Percentiles rank a stretch among this genome's conserved stretches.
phyloP scores from a whole-genome alignment of 2,329 filamentous ascomycete genomes.

The Clonostachys rhizophaga region DNA sequence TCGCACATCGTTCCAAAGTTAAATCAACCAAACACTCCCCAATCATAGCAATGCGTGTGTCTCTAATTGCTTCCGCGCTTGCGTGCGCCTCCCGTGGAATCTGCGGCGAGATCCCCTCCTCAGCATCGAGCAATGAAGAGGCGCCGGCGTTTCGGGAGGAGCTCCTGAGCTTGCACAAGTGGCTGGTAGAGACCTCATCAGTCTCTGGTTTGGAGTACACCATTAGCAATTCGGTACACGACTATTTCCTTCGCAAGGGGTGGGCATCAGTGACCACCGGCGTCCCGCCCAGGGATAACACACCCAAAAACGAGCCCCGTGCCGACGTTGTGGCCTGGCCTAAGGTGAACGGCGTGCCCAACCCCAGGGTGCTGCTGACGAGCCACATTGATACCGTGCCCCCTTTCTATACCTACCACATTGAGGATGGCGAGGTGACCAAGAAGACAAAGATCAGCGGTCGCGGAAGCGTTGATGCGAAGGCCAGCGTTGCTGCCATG shows the following conservation, averaged over 20 bases:
- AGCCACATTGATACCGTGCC: constrained; percentile 82
- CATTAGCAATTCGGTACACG: constrained; percentile 64
- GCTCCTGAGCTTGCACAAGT: constrained; percentile 69
- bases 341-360: constrained; percentile 26
- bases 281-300: constrained; percentile 23
- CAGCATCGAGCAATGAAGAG: too few species aligned
- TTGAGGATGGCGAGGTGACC: constrained; percentile 39
- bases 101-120: too few species aligned
- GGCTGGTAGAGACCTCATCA: constrained; percentile 70
- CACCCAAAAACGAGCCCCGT: constrained; percentile 16
- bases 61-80: too few species aligned
- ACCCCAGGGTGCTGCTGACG: constrained; percentile 60
- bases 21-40: too few species aligned
- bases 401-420: constrained; percentile 65
- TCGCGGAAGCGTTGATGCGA: constrained; percentile 70
- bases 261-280: constrained; percentile 38
- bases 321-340: constrained; percentile 4
- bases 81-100: too few species aligned
- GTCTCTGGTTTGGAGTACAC: constrained; percentile 64
- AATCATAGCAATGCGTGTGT: too few species aligned
- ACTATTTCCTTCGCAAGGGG: constrained; percentile 51
- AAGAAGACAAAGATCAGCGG: constrained; percentile 57
- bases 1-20: too few species aligned
- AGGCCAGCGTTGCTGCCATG: constrained; percentile 68
- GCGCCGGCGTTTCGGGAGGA: constrained; percentile 26